Percentiles rank a stretch among this genome's conserved stretches.
Evolutionary conservation across 306 rosid species (phyloP).

Genomic region (Ammopiptanthus mongolicus): DNA sequence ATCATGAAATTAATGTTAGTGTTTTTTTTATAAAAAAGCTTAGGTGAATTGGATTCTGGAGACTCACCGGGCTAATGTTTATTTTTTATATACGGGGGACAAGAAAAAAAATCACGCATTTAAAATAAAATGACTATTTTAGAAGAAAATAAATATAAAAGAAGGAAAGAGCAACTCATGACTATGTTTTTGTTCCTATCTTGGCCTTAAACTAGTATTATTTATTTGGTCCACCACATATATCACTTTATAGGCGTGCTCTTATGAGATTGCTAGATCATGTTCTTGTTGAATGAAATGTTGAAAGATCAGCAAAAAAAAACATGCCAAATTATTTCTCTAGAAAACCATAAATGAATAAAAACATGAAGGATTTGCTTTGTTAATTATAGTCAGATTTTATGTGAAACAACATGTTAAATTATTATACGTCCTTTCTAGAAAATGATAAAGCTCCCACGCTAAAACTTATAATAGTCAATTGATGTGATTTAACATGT

Average conservation of each 20-base stretch:
- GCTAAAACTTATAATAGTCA: background rate
- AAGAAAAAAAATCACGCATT: no score
- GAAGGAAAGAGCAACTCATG: slow-evolving; percentile 5
- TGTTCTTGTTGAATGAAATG: slow-evolving; percentile 18
- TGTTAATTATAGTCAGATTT: background rate
- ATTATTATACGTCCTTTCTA: background rate
- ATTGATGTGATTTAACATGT: slow-evolving; percentile 28
- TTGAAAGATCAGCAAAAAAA: slow-evolving; percentile 18
- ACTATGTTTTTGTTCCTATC: slow-evolving; percentile 17
- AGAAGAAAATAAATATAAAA: background rate
- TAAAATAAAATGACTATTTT: slow-evolving; percentile 8
- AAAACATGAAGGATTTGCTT: background rate
- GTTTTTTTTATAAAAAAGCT: no score
- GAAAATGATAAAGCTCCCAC: background rate
- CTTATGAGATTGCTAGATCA: slow-evolving; percentile 27
- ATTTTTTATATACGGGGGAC: no score
- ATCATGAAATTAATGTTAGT: no score
- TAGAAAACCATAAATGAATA: slow-evolving; percentile 28
- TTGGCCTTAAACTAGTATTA: background rate
- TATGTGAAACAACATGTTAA: background rate
- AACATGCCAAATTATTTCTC: slow-evolving; percentile 22
- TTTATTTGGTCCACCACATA: slow-evolving; percentile 35
- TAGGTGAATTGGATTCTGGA: no score
- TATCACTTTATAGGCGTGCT: slow-evolving; percentile 69
- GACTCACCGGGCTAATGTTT: no score